Conservation (phyloP, 345 rosid species). For the Populus alba region DNA sequence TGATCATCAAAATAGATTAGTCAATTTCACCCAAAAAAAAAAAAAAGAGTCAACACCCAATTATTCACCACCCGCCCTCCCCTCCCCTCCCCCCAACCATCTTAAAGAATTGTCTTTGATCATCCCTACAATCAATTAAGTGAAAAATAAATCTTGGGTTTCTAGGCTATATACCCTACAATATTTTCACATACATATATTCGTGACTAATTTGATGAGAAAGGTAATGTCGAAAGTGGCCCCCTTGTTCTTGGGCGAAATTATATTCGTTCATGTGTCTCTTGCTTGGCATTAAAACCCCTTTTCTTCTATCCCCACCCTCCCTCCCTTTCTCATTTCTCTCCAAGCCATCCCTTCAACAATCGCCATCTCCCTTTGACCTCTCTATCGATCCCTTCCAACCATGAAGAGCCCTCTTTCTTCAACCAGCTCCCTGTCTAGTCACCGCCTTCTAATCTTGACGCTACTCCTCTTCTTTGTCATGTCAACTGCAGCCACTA, state of each 20-base stretch:
- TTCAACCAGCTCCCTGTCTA: slow-evolving; percentile 1
- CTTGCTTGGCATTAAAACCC: slow-evolving; percentile 39
- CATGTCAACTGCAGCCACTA: neutral
- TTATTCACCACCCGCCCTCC: no score
- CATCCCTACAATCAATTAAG: no score
- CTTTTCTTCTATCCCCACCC: neutral
- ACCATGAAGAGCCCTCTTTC: slow-evolving; percentile 8
- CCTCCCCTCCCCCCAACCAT: no score
- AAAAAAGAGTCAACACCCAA: no score
- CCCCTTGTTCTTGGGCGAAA: neutral
- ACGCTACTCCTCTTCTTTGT: neutral
- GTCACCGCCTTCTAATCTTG: neutral
- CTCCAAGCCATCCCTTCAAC: neutral
- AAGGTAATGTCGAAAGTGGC: neutral
- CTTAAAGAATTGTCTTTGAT: no score
- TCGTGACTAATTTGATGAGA: slow-evolving; percentile 37
- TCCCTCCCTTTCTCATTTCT: neutral
- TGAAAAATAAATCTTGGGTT: neutral
- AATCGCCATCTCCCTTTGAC: neutral
- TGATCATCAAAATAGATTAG: no score
- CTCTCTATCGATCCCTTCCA: neutral
- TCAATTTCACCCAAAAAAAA: no score
- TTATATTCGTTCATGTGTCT: slow-evolving; percentile 39
- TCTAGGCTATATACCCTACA: neutral
- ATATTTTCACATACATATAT: slow-evolving; percentile 11